Conservation (phyloP, 2,329 filamentous ascomycete species). For the Lanzia echinophila region DNA sequence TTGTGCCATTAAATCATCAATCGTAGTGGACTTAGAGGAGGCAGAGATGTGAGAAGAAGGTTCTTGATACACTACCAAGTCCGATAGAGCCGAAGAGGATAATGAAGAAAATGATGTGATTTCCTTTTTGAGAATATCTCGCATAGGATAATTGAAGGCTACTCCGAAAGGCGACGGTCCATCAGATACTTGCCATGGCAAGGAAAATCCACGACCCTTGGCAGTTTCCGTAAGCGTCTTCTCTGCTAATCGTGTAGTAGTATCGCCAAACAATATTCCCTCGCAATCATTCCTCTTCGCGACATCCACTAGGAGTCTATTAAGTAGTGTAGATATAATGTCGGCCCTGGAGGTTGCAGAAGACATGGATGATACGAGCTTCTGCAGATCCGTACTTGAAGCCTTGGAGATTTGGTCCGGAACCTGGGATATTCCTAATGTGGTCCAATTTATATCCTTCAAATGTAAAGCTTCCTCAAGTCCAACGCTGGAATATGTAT, state of each 20-base stretch:
- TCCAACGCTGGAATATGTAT: constrained; percentile 55
- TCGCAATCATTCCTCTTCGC: constrained; percentile 56
- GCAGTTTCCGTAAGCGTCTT: constrained; percentile 81
- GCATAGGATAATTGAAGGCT: constrained; percentile 66
- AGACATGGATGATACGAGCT: constrained; percentile 51
- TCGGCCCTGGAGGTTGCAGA: constrained; percentile 74
- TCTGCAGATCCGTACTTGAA: constrained; percentile 31
- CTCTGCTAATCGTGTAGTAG: constrained; percentile 80
- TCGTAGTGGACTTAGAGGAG: constrained; percentile 63
- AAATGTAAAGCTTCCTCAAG: constrained; percentile 56
- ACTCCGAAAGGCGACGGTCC: constrained; percentile 38
- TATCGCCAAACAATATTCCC: constrained; percentile 75
- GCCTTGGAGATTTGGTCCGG: constrained; percentile 11
- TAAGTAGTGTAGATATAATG: constrained; percentile 62
- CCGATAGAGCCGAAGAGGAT: constrained; percentile 43
- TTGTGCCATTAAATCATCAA: constrained; percentile 81
- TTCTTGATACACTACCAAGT: constrained; percentile 39
- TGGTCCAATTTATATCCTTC: constrained; percentile 47
- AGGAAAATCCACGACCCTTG: constrained; percentile 77
- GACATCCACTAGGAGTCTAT: constrained; percentile 61
- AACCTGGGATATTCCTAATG: constrained; percentile 30
- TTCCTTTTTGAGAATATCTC: constrained; percentile 81
- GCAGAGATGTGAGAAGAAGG: constrained; percentile 28
- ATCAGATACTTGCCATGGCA: constrained; percentile 79
- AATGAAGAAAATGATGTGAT: constrained; percentile 59